phyloP scores from a whole-genome alignment of 768 basidiomycete genomes.

The Clathrus columnatus region DNA sequence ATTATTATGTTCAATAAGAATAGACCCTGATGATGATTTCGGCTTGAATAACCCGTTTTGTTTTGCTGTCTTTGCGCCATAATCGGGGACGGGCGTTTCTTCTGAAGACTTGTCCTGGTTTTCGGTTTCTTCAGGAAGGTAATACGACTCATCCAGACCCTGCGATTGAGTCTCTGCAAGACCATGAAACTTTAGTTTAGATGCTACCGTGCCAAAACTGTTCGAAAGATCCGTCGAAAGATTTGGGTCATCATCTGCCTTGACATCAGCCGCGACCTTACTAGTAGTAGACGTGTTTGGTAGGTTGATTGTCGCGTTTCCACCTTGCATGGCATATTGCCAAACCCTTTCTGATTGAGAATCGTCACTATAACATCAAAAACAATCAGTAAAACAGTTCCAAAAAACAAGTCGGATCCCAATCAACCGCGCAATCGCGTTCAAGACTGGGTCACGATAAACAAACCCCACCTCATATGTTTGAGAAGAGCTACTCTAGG shows the following conservation, averaged over 20 bases:
- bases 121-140: background rate
- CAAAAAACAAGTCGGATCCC: background rate
- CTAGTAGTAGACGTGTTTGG: slow-evolving; percentile 10
- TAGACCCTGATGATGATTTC: no score
- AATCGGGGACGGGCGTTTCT: no score
- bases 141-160: background rate
- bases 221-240: background rate
- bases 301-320: slow-evolving; percentile 5
- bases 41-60: no score
- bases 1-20: no score
- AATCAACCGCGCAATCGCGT: background rate
- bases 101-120: background rate
- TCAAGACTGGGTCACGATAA: no score
- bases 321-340: background rate
- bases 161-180: slow-evolving; percentile 5
- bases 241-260: background rate
- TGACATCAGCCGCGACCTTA: background rate
- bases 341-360: background rate
- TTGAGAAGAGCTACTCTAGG: background rate
- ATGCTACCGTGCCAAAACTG: background rate
- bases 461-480: background rate
- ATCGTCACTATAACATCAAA: slow-evolving; percentile 1
- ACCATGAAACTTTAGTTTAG: background rate
- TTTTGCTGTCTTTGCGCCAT: no score
- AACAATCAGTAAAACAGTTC: background rate